These are phyloP conservation scores for Leccinum pellstonianum DNA, from an alignment of 768 basidiomycete species.

Conservation along the genomic window DNA sequence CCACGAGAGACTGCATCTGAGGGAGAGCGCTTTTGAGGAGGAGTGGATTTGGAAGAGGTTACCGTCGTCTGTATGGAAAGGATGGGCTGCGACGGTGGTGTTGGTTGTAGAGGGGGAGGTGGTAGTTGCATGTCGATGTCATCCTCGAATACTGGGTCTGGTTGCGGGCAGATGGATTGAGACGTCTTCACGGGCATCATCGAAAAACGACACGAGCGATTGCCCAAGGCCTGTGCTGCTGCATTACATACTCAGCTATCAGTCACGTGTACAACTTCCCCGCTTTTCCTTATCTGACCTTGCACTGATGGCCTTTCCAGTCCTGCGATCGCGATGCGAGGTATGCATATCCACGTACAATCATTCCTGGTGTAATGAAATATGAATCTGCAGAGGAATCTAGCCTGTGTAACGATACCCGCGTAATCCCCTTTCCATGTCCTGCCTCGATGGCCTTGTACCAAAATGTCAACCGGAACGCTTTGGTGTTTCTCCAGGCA, in stretches of 20 bases:
- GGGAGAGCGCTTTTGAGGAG: conserved; percentile 22
- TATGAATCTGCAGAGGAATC: conserved; percentile 1
- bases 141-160: conserved; percentile 34
- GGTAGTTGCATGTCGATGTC: conserved; percentile 35
- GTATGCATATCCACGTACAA: background rate
- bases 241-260: conserved; percentile 8
- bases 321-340: conserved; percentile 4
- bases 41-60: conserved; percentile 10
- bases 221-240: conserved; percentile 16
- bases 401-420: background rate
- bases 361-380: background rate
- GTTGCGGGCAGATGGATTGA: conserved; percentile 16
- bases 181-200: conserved; percentile 27
- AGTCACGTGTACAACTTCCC: conserved; percentile 15
- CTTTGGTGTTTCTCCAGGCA: conserved; percentile 1
- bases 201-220: conserved; percentile 16
- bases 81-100: conserved; percentile 8
- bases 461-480: background rate
- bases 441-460: background rate
- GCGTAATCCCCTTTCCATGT: conserved; percentile 7
- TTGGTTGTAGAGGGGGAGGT: background rate
- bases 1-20: conserved; percentile 8
- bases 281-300: background rate
- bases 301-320: background rate
- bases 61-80: conserved; percentile 18